Base-by-base conservation (phyloP, 495 filamentous ascomycete species). In the Penicillium pulvis region DNA sequence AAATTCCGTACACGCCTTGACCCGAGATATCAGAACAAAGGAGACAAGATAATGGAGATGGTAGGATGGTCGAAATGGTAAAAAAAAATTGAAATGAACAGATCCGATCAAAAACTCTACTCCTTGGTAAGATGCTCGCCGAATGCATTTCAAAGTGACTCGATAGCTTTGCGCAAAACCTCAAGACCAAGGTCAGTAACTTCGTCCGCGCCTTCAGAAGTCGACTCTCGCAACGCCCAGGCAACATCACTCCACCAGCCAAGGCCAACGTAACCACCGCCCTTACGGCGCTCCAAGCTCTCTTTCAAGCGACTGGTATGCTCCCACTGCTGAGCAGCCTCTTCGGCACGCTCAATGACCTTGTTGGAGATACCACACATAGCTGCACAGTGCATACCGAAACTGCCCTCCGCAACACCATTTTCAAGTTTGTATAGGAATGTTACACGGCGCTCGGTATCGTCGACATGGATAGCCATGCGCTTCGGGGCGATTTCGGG, bases 311-410 rank as follows among this genome's bases (percentile, higher is more conserved):
- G 79, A 55, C 88, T 91, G 5, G 95, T 98, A 73, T 97, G 92
- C 76, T 98, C 94, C 90, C 95, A 98, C 65, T 90, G 88, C 65
- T 82, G 87, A 14, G 95, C 95, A n/a, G 95, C 95, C 20, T 82
- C 80, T 71, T 98, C 95, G 3, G 95, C 94, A 16, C 87, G 72
- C 68, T 92, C 87, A 45, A 99, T 89, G 31, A 99, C 88, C 65
- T 85, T 87, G 43, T 74, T 78, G 0, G 92, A 81, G 46, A 99
- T 97, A 1, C 95, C 95, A 60, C 95, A 99, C 94, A 98, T 99
- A 36, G 90, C 85, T 2, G 95, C 95, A 70, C 95, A 99, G 71
- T 98, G 95, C 95, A 99, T 99, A 62, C 95, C 95, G 74, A 97
- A 98, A 64, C 90, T 94, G 2, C 95, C 95, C 75, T 98, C 95